Percentiles rank a stretch among this genome's conserved stretches.
Conservation (phyloP, 2,329 filamentous ascomycete species). For the Monosporascus cannonballus region DNA sequence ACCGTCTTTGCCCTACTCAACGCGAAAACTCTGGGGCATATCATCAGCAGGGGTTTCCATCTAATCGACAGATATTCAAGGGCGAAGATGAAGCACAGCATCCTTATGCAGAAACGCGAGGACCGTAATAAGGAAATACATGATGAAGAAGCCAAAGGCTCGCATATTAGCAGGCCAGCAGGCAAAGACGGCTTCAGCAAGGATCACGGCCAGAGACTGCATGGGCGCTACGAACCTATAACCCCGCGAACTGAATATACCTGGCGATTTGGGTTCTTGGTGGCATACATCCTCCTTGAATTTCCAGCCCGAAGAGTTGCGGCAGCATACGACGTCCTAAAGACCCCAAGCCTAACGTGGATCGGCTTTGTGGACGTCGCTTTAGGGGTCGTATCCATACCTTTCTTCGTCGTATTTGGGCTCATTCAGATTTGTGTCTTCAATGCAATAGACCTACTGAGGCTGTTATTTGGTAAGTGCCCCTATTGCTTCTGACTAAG, state of each 20-base stretch:
- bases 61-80: not conserved
- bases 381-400: not conserved
- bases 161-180: too few relatives aligned
- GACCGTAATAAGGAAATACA: not conserved
- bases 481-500: not conserved
- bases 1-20: constrained; percentile 4
- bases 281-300: not conserved
- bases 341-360: not conserved
- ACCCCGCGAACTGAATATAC: not conserved
- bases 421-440: not conserved
- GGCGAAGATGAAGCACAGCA: not conserved
- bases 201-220: not conserved
- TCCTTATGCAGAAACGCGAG: not conserved
- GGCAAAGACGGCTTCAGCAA: not conserved
- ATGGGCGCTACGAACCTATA: too few relatives aligned
- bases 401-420: not conserved
- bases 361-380: not conserved
- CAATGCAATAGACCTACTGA: constrained; percentile 1
- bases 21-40: not conserved
- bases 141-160: not conserved
- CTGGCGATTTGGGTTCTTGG: constrained; percentile 1
- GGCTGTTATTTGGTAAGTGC: not conserved
- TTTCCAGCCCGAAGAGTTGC: constrained; percentile 1
- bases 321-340: not conserved
- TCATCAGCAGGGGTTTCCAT: not conserved